Conservation (phyloP, 2,329 filamentous ascomycete species). For the Balansia obtecta region DNA sequence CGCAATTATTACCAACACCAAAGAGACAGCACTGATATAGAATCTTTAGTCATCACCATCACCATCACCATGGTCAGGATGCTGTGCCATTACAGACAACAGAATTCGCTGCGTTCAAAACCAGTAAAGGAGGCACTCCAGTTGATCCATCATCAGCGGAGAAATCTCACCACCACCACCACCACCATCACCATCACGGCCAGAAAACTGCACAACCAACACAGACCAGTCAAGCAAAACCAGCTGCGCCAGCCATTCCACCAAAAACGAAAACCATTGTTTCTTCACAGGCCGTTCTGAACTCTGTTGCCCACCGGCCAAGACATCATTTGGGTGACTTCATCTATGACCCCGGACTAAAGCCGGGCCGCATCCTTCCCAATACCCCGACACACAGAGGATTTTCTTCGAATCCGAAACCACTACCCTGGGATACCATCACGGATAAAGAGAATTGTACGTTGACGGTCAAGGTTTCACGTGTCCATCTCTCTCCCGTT, state of each 20-base stretch:
- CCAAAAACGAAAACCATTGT: conserved; percentile 55
- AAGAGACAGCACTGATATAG: conserved; percentile 10
- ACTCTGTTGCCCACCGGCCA: conserved; percentile 56
- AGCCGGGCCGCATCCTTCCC: conserved; percentile 34
- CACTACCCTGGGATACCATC: conserved; percentile 61
- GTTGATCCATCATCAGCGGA: conserved; percentile 34
- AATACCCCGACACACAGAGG: conserved; percentile 27
- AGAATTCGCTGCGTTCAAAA: conserved; percentile 34
- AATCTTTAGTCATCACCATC: conserved; percentile 36
- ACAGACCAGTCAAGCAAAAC: conserved; percentile 14
- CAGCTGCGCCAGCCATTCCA: conserved; percentile 24
- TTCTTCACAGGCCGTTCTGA: conserved; percentile 56
- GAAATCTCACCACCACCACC: conserved; percentile 34
- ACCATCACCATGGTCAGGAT: conserved; percentile 42
- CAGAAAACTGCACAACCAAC: conserved; percentile 19
- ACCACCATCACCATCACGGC: conserved; percentile 35
- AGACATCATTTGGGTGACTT: conserved; percentile 76
- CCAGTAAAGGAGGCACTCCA: conserved; percentile 32
- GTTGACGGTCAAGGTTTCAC: conserved; percentile 75
- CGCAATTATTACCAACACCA: background rate
- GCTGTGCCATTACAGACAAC: conserved; percentile 29
- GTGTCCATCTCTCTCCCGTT: conserved; percentile 56
- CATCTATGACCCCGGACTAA: conserved; percentile 62
- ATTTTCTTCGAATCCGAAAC: conserved; percentile 48
- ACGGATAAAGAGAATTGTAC: conserved; percentile 77